phyloP scores from a whole-genome alignment of 306 rosid genomes.

The Vigna unguiculata region DNA sequence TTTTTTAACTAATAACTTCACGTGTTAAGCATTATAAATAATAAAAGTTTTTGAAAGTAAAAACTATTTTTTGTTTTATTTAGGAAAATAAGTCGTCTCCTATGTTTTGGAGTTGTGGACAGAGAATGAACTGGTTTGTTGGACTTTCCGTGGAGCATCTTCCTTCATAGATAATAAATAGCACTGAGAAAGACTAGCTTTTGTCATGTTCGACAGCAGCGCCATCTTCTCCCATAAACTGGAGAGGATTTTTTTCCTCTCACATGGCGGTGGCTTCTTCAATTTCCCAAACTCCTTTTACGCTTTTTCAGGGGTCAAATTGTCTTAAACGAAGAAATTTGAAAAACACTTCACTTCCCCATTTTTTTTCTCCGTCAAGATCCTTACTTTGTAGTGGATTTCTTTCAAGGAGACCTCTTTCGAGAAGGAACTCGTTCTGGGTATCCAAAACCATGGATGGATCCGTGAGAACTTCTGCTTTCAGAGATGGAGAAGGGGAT shows the following conservation, averaged over 20 bases:
- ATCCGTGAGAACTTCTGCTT: slow-evolving; percentile 42
- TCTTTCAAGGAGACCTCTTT: slow-evolving; percentile 36
- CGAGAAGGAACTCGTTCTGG: slow-evolving; percentile 29
- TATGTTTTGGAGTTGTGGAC: neutral
- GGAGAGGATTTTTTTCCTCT: neutral
- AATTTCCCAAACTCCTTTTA: slow-evolving; percentile 39
- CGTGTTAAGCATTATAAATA: too few species aligned
- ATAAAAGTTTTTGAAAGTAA: too few species aligned
- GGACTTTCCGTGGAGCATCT: neutral
- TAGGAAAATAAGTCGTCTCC: neutral
- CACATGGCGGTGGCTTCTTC: slow-evolving; percentile 49
- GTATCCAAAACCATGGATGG: slow-evolving; percentile 52
- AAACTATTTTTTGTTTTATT: neutral
- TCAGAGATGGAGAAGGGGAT: slow-evolving; percentile 48
- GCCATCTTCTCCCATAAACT: neutral
- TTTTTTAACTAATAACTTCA: too few species aligned
- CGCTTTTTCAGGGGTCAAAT: neutral
- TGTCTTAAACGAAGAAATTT: slow-evolving; percentile 35
- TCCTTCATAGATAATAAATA: neutral
- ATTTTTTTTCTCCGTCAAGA: slow-evolving; percentile 47
- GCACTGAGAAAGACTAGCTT: neutral
- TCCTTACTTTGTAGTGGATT: slow-evolving; percentile 41
- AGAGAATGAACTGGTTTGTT: neutral
- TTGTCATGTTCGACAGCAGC: neutral
- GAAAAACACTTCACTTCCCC: slow-evolving; percentile 42